A percentile compares a stretch with the other conserved stretches of the same genome.
These are phyloP conservation scores for Rosa chinensis DNA, from an alignment of 306 rosid genomes.

Conservation along the genomic window DNA sequence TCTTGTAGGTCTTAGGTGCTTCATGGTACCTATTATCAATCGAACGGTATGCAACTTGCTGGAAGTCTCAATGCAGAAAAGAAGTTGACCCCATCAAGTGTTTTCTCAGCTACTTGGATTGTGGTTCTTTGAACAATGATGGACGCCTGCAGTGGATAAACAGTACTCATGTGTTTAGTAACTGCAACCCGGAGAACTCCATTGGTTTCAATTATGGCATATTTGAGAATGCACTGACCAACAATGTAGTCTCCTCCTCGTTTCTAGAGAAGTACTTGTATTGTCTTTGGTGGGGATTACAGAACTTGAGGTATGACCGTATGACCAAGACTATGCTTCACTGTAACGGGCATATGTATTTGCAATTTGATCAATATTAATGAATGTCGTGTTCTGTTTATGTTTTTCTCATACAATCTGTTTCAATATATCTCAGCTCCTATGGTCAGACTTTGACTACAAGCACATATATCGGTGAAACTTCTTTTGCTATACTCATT, in stretches of 20 bases:
- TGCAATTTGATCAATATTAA: not conserved
- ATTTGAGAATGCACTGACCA: slow-evolving; percentile 54
- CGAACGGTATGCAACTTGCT: slow-evolving; percentile 75
- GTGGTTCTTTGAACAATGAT: slow-evolving; percentile 40
- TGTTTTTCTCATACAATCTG: not conserved
- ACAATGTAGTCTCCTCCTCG: slow-evolving; percentile 47
- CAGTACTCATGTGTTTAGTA: slow-evolving; percentile 53
- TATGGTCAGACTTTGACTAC: slow-evolving; percentile 71
- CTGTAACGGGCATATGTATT: not conserved
- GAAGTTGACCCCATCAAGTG: slow-evolving; percentile 56
- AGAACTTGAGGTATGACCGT: slow-evolving; percentile 88
- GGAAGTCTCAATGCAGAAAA: slow-evolving; percentile 69
- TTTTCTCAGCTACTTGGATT: slow-evolving; percentile 56
- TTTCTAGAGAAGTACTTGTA: slow-evolving; percentile 78
- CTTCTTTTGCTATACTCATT: slow-evolving; percentile 77
- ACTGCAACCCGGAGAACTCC: slow-evolving; percentile 59
- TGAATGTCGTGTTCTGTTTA: not conserved
- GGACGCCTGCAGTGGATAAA: slow-evolving; percentile 57
- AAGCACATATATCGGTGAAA: slow-evolving; percentile 74
- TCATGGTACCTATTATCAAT: slow-evolving; percentile 85
- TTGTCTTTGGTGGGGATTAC: slow-evolving; percentile 97
- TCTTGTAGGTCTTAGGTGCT: slow-evolving; percentile 77
- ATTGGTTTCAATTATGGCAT: slow-evolving; percentile 61
- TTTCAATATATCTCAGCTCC: slow-evolving; percentile 49
- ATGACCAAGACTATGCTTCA: slow-evolving; percentile 13